These are phyloP conservation scores for Penstemon eatonii DNA, from an alignment of 257 asterid genomes.

Conservation along the genomic window DNA sequence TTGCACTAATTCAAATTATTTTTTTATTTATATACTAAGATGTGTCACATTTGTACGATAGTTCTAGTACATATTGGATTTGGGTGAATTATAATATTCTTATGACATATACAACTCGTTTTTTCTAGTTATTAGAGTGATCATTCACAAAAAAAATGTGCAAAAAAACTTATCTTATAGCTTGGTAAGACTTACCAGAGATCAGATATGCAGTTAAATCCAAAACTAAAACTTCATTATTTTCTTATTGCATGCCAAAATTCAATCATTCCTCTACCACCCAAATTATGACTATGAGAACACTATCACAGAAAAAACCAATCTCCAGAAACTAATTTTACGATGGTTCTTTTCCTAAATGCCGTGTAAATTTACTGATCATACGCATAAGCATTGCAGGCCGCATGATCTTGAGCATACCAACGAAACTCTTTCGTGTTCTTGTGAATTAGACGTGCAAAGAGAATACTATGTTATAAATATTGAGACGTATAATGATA, in stretches of 20 bases:
- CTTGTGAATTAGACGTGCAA: slow-evolving; percentile 1
- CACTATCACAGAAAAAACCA: not conserved
- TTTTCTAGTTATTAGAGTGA: too few relatives aligned
- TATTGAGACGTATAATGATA: not conserved
- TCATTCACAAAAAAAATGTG: too few relatives aligned
- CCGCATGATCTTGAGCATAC: not conserved
- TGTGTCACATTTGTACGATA: too few relatives aligned
- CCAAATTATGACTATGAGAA: not conserved
- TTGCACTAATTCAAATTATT: too few relatives aligned
- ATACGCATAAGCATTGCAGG: slow-evolving; percentile 3
- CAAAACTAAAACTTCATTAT: not conserved
- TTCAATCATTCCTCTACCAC: not conserved
- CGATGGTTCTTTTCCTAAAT: not conserved
- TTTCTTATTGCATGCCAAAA: slow-evolving; percentile 20
- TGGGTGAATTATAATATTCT: too few relatives aligned
- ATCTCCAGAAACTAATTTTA: not conserved
- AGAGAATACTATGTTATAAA: not conserved
- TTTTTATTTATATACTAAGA: too few relatives aligned
- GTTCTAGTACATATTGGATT: too few relatives aligned
- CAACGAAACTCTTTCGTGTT: not conserved
- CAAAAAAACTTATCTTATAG: too few relatives aligned
- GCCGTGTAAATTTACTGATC: not conserved
- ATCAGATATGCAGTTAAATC: too few relatives aligned
- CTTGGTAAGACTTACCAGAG: too few relatives aligned
- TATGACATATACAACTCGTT: too few relatives aligned